Percentiles rank a stretch among this genome's conserved stretches.
phyloP scores from a whole-genome alignment of 352 stramenopile genomes.

The Pythium coloratum region DNA sequence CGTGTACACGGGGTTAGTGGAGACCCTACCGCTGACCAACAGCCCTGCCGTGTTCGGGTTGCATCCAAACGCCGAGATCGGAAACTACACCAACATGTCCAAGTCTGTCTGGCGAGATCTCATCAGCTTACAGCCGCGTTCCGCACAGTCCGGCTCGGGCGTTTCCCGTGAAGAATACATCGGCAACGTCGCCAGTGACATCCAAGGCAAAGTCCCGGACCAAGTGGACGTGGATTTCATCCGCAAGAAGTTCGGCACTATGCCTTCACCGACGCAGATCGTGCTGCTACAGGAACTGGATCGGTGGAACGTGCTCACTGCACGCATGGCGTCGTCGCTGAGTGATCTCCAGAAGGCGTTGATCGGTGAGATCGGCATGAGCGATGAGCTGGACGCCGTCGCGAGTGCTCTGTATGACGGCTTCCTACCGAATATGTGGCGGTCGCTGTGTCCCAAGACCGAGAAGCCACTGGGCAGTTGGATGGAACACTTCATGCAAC shows the following conservation, averaged over 20 bases:
- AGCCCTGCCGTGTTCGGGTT: slow-evolving; percentile 94
- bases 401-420: slow-evolving; percentile 93
- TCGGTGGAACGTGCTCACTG: slow-evolving; percentile 92
- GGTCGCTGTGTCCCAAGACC: slow-evolving; percentile 88
- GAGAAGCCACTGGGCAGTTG: slow-evolving; percentile 95
- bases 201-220: slow-evolving; percentile 90
- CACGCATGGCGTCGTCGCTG: slow-evolving; percentile 83
- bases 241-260: slow-evolving; percentile 66
- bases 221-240: slow-evolving; percentile 88
- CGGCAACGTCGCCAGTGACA: slow-evolving; percentile 85
- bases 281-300: slow-evolving; percentile 95
- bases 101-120: slow-evolving; percentile 94
- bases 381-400: slow-evolving; percentile 92
- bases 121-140: slow-evolving; percentile 91
- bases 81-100: slow-evolving; percentile 95
- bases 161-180: slow-evolving; percentile 95
- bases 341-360: slow-evolving; percentile 92
- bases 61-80: slow-evolving; percentile 96
- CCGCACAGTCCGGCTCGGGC: slow-evolving; percentile 60
- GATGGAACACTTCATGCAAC: slow-evolving; percentile 92
- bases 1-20: slow-evolving; percentile 81
- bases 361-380: slow-evolving; percentile 96
- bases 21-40: slow-evolving; percentile 92
- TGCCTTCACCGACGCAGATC: slow-evolving; percentile 89
- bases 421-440: slow-evolving; percentile 92